Evolutionary conservation across 495 filamentous ascomycete genomes (phyloP), one percentile per base, ranked within the genome.

Genomic region (Penicillium alfredii): DNA sequence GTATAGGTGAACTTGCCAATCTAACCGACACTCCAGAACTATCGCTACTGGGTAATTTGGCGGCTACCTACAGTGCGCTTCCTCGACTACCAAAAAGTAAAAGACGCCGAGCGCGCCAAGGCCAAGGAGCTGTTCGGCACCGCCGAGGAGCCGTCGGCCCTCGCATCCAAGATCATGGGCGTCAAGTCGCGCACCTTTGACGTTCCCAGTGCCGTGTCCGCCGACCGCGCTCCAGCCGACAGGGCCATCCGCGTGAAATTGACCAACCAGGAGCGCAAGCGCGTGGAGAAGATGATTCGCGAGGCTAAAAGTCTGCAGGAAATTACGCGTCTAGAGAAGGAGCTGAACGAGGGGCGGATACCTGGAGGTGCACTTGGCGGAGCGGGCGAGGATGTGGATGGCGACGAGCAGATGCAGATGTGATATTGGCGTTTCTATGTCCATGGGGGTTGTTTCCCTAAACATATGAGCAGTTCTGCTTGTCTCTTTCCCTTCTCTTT

Each of bases 21-120:
- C 47, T 48, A 50, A 53, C 24, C 8, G 7, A 2, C 9, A 4
- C 8, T 22, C 19, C 54, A 96, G 92, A 61, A 97, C 60, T 99
- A 96, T 64, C 80, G 92, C 10, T 81, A 81, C 61, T 99, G 84
- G 83, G 64, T 94, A 23, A 77, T 99, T 51, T 96, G 84, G 84
- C 76, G 81, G 29, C 81, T 80, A 49, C 88, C 88, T 3, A 72
- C 69, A 13, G 77, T 99, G 15, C 82, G 89, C 22, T 95, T 95
- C 68, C 72, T 99, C 29, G 93, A 99, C 66, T 96, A 88, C 60
- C 74, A 78, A 35, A 93, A 92, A 64, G 86, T 97, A 19, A 93
- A 86, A 56, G 77, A 89, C 30, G 78, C 68, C 2, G 93, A 99
- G 69, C 81, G 89, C 11, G 56, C 71, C 30, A 71, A 75, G 43